These are phyloP conservation scores for Colletotrichum neosansevieriae DNA, from an alignment of 2,329 filamentous ascomycete genomes.

Conservation along the genomic window DNA sequence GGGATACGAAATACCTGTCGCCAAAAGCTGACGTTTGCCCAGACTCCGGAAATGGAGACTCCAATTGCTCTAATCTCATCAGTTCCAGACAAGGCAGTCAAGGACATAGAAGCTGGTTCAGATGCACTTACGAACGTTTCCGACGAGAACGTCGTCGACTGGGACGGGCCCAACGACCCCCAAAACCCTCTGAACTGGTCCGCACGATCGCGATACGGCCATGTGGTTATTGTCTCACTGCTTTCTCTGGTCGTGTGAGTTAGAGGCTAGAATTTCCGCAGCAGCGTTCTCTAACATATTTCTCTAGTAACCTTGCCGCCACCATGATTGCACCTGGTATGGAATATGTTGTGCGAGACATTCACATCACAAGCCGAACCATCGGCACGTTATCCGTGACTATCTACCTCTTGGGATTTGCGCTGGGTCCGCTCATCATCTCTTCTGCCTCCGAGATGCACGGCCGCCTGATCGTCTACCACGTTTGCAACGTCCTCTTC, in stretches of 20 bases:
- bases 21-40: too few species aligned
- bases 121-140: background rate
- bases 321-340: conserved; percentile 70
- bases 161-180: conserved; percentile 69
- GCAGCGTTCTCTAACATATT: background rate
- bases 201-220: conserved; percentile 49
- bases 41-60: background rate
- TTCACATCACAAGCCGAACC: conserved; percentile 57
- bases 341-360: conserved; percentile 62
- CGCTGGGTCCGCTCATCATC: conserved; percentile 68
- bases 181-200: conserved; percentile 72
- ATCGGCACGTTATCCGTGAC: conserved; percentile 66
- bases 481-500: conserved; percentile 48
- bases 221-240: conserved; percentile 50
- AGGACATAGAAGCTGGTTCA: conserved; percentile 8
- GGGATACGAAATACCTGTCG: background rate
- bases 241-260: conserved; percentile 14
- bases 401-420: conserved; percentile 74
- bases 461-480: conserved; percentile 49
- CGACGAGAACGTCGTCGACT: conserved; percentile 59
- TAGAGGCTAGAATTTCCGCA: too few species aligned
- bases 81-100: background rate
- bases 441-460: conserved; percentile 55
- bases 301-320: conserved; percentile 51
- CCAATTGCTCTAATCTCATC: background rate